Evolutionary conservation across 805 yeast genomes (phyloP).

Genomic region (Sugiyamaella chiloensis): DNA sequence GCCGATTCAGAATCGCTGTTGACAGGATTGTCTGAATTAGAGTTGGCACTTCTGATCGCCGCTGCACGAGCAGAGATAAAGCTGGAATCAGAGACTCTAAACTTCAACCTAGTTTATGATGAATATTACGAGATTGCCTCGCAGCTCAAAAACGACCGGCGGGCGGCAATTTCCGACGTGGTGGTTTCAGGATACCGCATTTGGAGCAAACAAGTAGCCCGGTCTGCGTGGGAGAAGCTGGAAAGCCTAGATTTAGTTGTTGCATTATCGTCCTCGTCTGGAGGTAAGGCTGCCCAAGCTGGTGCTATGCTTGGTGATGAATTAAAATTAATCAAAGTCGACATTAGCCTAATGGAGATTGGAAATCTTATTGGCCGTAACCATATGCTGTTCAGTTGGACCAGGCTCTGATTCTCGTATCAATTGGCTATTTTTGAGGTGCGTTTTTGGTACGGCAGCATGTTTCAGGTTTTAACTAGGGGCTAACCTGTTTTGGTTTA

Average conservation of each 20-base stretch:
- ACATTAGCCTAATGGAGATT: slow-evolving; percentile 34
- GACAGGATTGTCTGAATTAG: slow-evolving; percentile 61
- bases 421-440: no score
- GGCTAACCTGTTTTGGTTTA: no score
- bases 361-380: slow-evolving; percentile 33
- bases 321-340: slow-evolving; percentile 33
- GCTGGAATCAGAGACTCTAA: slow-evolving; percentile 55
- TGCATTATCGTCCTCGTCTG: slow-evolving; percentile 39
- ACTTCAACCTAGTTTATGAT: slow-evolving; percentile 70
- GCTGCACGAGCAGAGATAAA: slow-evolving; percentile 70
- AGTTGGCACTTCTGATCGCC: slow-evolving; percentile 65
- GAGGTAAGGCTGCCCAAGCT: slow-evolving; percentile 42
- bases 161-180: slow-evolving; percentile 32
- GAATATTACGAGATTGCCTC: slow-evolving; percentile 66
- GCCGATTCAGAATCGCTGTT: slow-evolving; percentile 29
- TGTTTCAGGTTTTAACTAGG: no score
- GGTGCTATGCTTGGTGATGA: slow-evolving; percentile 31
- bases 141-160: slow-evolving; percentile 38
- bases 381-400: slow-evolving; percentile 40
- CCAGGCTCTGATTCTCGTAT: slow-evolving; percentile 34
- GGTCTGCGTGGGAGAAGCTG: slow-evolving; percentile 72
- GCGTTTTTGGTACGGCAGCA: no score
- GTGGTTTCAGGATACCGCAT: slow-evolving; percentile 46
- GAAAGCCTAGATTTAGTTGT: slow-evolving; percentile 51
- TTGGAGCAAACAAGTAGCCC: slow-evolving; percentile 60